Base-by-base conservation (phyloP, 352 stramenopile genomes). In the Phytophthora chlamydospora region DNA sequence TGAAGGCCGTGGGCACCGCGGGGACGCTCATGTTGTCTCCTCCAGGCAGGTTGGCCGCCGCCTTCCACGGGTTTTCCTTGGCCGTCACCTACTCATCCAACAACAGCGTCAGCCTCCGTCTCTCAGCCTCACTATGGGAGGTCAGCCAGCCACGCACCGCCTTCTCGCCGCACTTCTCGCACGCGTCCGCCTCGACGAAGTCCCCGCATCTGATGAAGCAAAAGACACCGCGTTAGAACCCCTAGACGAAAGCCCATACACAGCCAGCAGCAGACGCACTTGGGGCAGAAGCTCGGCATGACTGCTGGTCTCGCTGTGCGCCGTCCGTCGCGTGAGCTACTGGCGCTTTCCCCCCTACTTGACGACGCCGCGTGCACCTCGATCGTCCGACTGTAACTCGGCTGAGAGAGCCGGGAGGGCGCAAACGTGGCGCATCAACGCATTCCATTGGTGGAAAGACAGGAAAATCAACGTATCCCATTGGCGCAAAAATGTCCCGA, bases 241-340 rank as follows among this genome's bases (percentile, higher is more conserved):
- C 7, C 12, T 14, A 32, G 11, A 24, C 27, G 14, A 7, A 14
- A 43, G 33, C 7, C 13, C n/a, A 24, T 8, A 10, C 13, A 14
- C n/a, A 35, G 24, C 7, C 39, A 16, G 49, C 42, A 31, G 41
- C 1, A 19, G 11, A 64, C 75, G 41, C 39, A 91, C 82, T 78
- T 88, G 53, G 80, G 67, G 52, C 83, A 92, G 52, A 92, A 89
- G 52, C 68, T 74, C 49, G 83, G 78, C 83, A 91, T 91, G 13
- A 40, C 45, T 64, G 21, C 40, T 31, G 27, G 6, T 31, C 4
- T 68, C 38, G 46, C 47, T 66, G 42, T 43, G 62, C 31, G 58
- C 50, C 58, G 41, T 62, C 45, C 27, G 38, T 32, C 34, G 19
- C 50, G 42, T 58, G 51, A 29, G 50, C 36, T 44, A 53, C 58